A percentile compares a stretch with the other conserved stretches of the same genome.
These are phyloP conservation scores for Botrytis byssoidea DNA, from an alignment of 2,329 filamentous ascomycete genomes.

Conservation along the genomic window DNA sequence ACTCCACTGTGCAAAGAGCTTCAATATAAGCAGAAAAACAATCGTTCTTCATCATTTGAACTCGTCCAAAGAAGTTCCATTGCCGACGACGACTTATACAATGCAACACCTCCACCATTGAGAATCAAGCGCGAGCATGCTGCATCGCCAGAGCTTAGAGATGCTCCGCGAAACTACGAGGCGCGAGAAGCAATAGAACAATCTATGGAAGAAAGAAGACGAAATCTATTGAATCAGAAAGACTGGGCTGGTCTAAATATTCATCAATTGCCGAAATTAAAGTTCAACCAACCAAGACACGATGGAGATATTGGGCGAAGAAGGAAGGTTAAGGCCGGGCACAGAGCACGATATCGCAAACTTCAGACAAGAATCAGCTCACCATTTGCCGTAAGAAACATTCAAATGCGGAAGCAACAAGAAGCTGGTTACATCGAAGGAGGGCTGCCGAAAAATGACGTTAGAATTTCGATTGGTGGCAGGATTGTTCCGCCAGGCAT, in stretches of 20 bases:
- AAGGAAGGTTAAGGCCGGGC: constrained; percentile 28
- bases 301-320: constrained; percentile 35
- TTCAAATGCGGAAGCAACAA: neutral
- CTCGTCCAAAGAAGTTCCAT: neutral
- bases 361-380: constrained; percentile 25
- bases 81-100: constrained; percentile 31
- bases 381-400: constrained; percentile 24
- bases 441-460: constrained; percentile 25
- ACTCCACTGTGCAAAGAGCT: neutral
- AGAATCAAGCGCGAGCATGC: constrained; percentile 23
- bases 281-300: constrained; percentile 27
- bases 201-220: constrained; percentile 31
- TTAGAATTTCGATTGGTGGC: constrained; percentile 36
- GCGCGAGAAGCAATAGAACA: constrained; percentile 22
- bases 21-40: neutral
- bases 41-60: neutral
- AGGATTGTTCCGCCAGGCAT: constrained; percentile 30
- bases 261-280: constrained; percentile 30
- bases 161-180: constrained; percentile 6
- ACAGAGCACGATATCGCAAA: constrained; percentile 31
- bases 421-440: neutral
- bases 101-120: constrained; percentile 29
- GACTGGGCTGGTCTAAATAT: constrained; percentile 38
- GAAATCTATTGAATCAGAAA: constrained; percentile 32
- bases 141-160: neutral